phyloP scores from a whole-genome alignment of 495 filamentous ascomycete species.

The Aspergillus sclerotiicarbonarius region DNA sequence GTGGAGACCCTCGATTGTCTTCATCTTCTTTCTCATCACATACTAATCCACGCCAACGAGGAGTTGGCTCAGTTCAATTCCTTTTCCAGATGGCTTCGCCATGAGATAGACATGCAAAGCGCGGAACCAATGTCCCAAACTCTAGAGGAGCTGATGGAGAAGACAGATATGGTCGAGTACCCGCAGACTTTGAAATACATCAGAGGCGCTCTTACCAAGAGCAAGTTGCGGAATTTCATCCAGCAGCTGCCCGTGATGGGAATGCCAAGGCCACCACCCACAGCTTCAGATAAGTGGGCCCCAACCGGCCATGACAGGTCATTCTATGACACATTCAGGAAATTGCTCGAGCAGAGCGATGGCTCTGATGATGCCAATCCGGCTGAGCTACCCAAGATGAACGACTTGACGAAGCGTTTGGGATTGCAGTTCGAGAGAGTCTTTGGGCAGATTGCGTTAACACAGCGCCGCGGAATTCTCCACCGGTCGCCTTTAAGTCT shows the following conservation, averaged over 20 bases:
- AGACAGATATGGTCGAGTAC: constrained; percentile 45
- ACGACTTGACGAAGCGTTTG: constrained; percentile 50
- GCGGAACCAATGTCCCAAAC: constrained; percentile 46
- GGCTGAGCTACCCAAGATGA: constrained; percentile 47
- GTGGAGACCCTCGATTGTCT: constrained; percentile 75
- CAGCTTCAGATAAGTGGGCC: constrained; percentile 34
- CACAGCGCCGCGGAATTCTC: constrained; percentile 56
- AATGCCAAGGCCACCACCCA: constrained; percentile 23
- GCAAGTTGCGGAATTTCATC: constrained; percentile 44
- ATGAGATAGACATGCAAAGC: constrained; percentile 69
- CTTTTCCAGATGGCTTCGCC: constrained; percentile 82
- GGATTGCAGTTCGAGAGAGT: constrained; percentile 53
- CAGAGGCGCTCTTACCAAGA: constrained; percentile 48
- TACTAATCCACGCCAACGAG: constrained; percentile 67
- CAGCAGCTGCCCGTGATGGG: constrained; percentile 43
- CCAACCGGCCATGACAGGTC: constrained; percentile 42
- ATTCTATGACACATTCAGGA: constrained; percentile 49
- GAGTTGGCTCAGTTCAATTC: constrained; percentile 75
- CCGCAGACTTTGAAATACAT: constrained; percentile 52
- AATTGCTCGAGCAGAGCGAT: constrained; percentile 31
- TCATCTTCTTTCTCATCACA: constrained; percentile 67
- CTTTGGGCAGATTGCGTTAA: constrained; percentile 56
- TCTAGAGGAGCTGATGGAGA: constrained; percentile 46
- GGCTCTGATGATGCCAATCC: constrained; percentile 23
- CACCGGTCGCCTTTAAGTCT: constrained; percentile 50